These are phyloP conservation scores for Fennellomyces sp. DNA, from an alignment of 371 early-diverging fungal species.

Conservation along the genomic window DNA sequence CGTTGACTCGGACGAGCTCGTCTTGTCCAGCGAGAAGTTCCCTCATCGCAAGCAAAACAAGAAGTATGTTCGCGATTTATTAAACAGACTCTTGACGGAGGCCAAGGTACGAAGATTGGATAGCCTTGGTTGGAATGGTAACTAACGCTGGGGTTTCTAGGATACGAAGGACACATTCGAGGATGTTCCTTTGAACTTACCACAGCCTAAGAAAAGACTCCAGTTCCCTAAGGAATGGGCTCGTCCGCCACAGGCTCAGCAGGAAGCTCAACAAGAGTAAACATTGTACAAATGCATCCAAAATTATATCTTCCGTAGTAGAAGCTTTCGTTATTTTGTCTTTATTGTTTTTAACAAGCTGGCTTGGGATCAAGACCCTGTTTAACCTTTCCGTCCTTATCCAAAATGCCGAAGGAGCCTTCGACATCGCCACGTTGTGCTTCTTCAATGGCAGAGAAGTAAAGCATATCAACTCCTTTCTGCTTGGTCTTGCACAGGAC, in stretches of 20 bases:
- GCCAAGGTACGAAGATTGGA: conserved; percentile 54
- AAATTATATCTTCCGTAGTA: neutral
- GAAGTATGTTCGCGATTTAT: conserved; percentile 61
- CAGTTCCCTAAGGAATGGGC: conserved; percentile 71
- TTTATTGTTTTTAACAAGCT: conserved; percentile 1
- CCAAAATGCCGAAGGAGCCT: conserved; percentile 58
- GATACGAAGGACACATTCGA: conserved; percentile 55
- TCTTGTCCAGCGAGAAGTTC: conserved; percentile 66
- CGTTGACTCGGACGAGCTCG: conserved; percentile 53
- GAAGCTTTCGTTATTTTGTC: neutral
- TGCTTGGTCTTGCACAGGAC: conserved; percentile 52
- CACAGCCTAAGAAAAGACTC: conserved; percentile 58
- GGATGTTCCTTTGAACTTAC: conserved; percentile 64
- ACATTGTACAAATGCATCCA: conserved; percentile 6
- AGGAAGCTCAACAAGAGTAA: neutral
- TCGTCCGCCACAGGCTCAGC: conserved; percentile 25
- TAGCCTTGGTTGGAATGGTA: too few relatives aligned
- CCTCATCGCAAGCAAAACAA: conserved; percentile 71
- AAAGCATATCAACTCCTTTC: conserved; percentile 52
- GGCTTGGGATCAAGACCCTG: conserved; percentile 5
- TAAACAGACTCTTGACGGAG: conserved; percentile 57
- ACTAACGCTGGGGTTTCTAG: too few relatives aligned
- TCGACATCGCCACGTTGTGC: conserved; percentile 62
- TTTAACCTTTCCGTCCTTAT: conserved; percentile 27
- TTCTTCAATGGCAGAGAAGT: conserved; percentile 67